Percentiles rank a stretch among this genome's conserved stretches.
phyloP scores from a whole-genome alignment of 2,329 filamentous ascomycete genomes.

The Cryphonectria carpinicola region DNA sequence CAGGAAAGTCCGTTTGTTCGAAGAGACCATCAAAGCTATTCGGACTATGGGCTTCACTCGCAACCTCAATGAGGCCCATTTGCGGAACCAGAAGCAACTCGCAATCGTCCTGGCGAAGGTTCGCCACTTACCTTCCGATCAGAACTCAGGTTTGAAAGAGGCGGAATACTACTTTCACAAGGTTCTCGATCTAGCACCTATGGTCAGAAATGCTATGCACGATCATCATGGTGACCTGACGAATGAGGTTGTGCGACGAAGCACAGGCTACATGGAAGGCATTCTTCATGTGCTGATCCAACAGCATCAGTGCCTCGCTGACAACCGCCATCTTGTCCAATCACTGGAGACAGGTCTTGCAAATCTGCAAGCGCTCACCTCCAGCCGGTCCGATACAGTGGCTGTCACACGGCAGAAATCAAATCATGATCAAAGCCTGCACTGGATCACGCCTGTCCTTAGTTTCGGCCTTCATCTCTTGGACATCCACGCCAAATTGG shows the following conservation, averaged over 20 bases:
- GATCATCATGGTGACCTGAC: slow-evolving; percentile 87
- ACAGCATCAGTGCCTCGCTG: slow-evolving; percentile 59
- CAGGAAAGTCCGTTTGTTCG: slow-evolving; percentile 86
- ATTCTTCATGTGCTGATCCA: slow-evolving; percentile 68
- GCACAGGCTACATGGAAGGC: slow-evolving; percentile 85
- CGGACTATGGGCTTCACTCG: slow-evolving; percentile 88
- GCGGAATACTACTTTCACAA: slow-evolving; percentile 79
- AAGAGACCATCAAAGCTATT: slow-evolving; percentile 81
- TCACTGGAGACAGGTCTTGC: slow-evolving; percentile 44
- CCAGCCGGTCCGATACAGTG: slow-evolving; percentile 32
- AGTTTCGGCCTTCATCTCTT: slow-evolving; percentile 65
- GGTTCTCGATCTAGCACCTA: slow-evolving; percentile 72
- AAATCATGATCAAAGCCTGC: slow-evolving; percentile 38
- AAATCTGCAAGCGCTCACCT: slow-evolving; percentile 43
- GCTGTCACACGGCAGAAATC: slow-evolving; percentile 26
- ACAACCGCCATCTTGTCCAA: slow-evolving; percentile 42
- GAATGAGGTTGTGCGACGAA: slow-evolving; percentile 75
- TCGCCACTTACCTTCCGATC: slow-evolving; percentile 43
- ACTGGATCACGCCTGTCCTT: slow-evolving; percentile 74
- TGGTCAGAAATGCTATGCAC: slow-evolving; percentile 66
- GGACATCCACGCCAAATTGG: slow-evolving; percentile 68
- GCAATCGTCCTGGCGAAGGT: slow-evolving; percentile 69
- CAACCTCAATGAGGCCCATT: slow-evolving; percentile 74
- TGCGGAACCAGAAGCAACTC: slow-evolving; percentile 74
- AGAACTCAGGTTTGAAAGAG: slow-evolving; percentile 40